Conservation (phyloP, 2,329 filamentous ascomycete species). For the Colletotrichum gloeosporioides region DNA sequence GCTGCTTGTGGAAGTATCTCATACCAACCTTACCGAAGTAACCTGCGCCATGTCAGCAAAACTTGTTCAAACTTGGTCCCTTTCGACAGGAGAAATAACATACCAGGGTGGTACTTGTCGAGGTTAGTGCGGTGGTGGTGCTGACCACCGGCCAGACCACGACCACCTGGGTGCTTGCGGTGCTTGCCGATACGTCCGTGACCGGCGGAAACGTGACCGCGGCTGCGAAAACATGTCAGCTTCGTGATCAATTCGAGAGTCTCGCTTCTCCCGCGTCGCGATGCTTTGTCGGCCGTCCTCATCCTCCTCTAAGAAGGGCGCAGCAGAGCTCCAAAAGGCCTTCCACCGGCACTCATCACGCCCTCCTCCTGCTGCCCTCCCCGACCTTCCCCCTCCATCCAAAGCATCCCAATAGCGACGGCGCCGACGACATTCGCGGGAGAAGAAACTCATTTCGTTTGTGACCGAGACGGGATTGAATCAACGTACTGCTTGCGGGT, state of each 20-base stretch:
- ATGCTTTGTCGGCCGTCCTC: not conserved
- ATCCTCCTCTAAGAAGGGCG: not conserved
- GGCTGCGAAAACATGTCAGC: conserved; percentile 57
- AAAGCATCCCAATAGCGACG: conserved; percentile 7
- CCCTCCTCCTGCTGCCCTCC: not conserved
- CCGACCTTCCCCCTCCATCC: not conserved
- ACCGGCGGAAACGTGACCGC: conserved; percentile 98
- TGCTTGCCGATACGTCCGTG: conserved; percentile 99
- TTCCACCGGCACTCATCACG: not conserved
- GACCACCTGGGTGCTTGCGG: conserved; percentile 86
- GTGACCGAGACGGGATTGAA: conserved; percentile 13
- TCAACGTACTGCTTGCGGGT: conserved; percentile 77
- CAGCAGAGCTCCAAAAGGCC: not conserved
- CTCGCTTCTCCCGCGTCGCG: conserved; percentile 1
- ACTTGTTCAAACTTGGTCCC: not conserved
- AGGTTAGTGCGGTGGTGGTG: conserved; percentile 95
- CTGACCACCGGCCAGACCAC: conserved; percentile 96
- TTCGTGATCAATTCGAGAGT: not conserved
- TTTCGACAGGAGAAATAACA: not conserved
- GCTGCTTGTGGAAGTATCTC: conserved; percentile 95
- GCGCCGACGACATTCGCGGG: conserved; percentile 23
- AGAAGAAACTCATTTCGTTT: conserved; percentile 1
- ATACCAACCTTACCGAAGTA: conserved; percentile 99
- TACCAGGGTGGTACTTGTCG: conserved; percentile 72
- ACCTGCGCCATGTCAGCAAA: conserved; percentile 88